Conservation (phyloP, 1,284 basidiomycete species). For the Sphaerobolus stellatus region DNA sequence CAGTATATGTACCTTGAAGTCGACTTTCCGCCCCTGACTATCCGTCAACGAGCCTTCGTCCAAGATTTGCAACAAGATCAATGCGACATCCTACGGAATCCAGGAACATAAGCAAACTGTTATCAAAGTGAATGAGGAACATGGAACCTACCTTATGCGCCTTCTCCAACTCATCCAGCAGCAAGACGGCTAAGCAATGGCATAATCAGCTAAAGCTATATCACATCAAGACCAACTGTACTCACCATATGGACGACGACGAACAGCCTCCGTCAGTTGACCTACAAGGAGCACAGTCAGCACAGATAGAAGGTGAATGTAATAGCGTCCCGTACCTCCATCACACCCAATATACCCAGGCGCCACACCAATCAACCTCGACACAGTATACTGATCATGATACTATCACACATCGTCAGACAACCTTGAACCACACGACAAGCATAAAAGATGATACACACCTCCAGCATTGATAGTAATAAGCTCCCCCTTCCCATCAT, state of each 20-base stretch:
- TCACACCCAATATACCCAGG: constrained; percentile 95
- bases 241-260: constrained; percentile 77
- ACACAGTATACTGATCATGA: constrained; percentile 88
- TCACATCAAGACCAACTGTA: constrained; percentile 8
- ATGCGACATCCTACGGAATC: constrained; percentile 71
- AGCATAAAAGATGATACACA: constrained; percentile 13
- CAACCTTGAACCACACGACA: not conserved
- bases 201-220: not conserved
- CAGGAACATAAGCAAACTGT: not conserved
- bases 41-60: constrained; percentile 92
- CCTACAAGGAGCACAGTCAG: constrained; percentile 42
- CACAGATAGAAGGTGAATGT: not conserved
- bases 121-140: not conserved
- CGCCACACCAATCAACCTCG: constrained; percentile 85
- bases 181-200: constrained; percentile 59
- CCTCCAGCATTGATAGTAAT: constrained; percentile 91
- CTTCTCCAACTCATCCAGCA: constrained; percentile 90
- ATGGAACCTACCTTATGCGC: constrained; percentile 65
- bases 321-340: constrained; percentile 62
- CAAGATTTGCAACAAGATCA: constrained; percentile 89
- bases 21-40: constrained; percentile 72
- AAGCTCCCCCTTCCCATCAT: constrained; percentile 83
- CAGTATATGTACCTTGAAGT: constrained; percentile 63
- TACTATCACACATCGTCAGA: constrained; percentile 52
- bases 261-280: constrained; percentile 85